phyloP scores from a whole-genome alignment of 148 eudicot species.

The Rhododendron griersonianum region DNA sequence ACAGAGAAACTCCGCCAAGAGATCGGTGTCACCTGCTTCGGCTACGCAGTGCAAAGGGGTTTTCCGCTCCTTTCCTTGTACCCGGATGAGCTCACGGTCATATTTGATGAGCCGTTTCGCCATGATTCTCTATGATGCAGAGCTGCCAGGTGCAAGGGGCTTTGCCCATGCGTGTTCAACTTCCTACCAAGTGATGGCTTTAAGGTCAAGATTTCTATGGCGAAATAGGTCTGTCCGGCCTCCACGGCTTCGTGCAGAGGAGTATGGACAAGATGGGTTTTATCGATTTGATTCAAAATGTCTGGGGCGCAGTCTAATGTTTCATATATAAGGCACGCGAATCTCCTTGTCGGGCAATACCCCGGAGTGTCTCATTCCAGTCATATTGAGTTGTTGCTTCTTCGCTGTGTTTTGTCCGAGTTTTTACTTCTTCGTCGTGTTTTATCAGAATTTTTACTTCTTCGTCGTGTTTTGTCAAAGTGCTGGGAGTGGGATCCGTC shows the following conservation, averaged over 20 bases:
- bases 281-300: background rate
- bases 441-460: background rate
- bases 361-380: background rate
- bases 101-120: background rate
- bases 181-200: conserved; percentile 4
- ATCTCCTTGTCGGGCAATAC: background rate
- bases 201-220: background rate
- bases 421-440: no score
- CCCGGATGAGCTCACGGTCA: background rate
- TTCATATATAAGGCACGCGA: background rate
- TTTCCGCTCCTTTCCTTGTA: background rate
- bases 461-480: background rate
- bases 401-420: no score
- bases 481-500: background rate
- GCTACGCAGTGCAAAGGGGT: conserved; percentile 3
- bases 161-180: background rate
- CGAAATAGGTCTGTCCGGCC: background rate
- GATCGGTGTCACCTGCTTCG: background rate
- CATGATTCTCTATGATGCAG: background rate
- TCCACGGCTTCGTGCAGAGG: background rate
- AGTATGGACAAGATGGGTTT: background rate
- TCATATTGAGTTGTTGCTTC: no score
- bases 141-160: background rate
- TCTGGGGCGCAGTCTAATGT: background rate
- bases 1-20: background rate